Base-by-base conservation (phyloP, 2,329 filamentous ascomycete genomes). In the Drechslerella dactyloides region DNA sequence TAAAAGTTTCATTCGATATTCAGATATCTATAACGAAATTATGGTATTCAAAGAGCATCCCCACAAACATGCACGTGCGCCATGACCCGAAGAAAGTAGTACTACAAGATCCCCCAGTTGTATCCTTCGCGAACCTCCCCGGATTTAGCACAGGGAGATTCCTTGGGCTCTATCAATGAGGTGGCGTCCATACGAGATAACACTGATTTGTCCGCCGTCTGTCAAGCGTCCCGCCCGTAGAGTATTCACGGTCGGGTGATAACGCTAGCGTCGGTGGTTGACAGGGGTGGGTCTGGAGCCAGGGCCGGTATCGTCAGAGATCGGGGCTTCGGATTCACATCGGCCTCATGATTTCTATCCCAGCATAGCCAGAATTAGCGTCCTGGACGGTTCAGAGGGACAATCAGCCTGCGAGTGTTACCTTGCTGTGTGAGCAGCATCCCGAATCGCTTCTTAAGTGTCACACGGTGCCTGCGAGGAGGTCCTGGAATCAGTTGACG, bases 391-490 rank as follows among this genome's bases (percentile, higher is more conserved):
- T 48, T 57, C 10, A 21, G 3, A 19, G 15, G 17, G 4, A 19
- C 1, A 4, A 30, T 4, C n/a, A 11, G 54, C 33, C n/a, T 3
- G 27, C 4, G 8, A 8, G 23, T 13, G 54, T 35, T 75, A 76
- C 85, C 84, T 80, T 87, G 89, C 84, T 96, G 91, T 60, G 90
- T 94, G 80, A 96, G 83, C 74, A 97, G 86, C 74, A 97, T 85
- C 54, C 89, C 89, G 79, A 96, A 97, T 78, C 94, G 86, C 84
- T 90, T 92, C 88, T 97, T 96, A 78, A 97, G 85, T 19, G 92
- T 96, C 55, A 97, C 92, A 77, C 94, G 88, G 83, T 97, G 93
- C 79, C 91, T 90, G 64, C 63, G 27, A n/a, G 30, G 50, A 2
- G 10, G 17, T 11, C 5, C 27, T 11, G 8, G n/a, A 3, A n/a